Base-by-base conservation (phyloP, 352 stramenopile species). In the Phytophthora vignae region DNA sequence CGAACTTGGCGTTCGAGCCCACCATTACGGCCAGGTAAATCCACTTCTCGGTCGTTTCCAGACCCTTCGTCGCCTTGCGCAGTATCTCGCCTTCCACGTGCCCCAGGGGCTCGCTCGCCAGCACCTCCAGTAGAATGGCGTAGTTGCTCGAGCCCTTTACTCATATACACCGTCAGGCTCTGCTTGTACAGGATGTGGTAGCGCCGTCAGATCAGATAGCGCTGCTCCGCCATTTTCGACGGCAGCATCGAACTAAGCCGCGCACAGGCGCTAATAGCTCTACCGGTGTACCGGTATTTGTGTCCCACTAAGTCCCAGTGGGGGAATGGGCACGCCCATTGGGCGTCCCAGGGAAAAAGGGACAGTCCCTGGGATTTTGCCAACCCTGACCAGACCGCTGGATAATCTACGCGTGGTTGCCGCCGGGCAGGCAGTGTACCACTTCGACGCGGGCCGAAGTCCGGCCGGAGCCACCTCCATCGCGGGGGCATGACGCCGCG, bases 81-180 rank as follows among this genome's bases (percentile, higher is more conserved):
- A 93, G 40, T 29, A 91, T 78, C 69, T 90, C 71, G 5, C 80
- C 82, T 66, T 93, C 85, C 21, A 84, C 76, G 57, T 93, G 78
- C 21, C 81, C 80, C 3, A 91, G 64, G 14, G 83, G 79, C 22
- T 27, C 22, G 46, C 71, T 73, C 9, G 71, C 58, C n/a, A 90
- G 74, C 50, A 85, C 55, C 59, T 78, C 59, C 38, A 91, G 67
- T 15, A 93, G 73, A 63, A 85, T 74, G 62, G 81, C 78, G 64
- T 82, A 92, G 69, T 85, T 29, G 55, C 84, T 81, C 48, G 64
- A 77, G 46, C 77, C 79, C 74, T 91, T 84, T 56, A 78, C 78
- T 66, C 87, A 27, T 27, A 27, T 27, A 84, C 46, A 90, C 60
- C 27, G 84, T 74, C 42, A 75, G 55, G 67, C 83, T 87, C 74